These are phyloP conservation scores for Xylaria sp. DNA, from an alignment of 2,329 filamentous ascomycete species.

Conservation along the genomic window DNA sequence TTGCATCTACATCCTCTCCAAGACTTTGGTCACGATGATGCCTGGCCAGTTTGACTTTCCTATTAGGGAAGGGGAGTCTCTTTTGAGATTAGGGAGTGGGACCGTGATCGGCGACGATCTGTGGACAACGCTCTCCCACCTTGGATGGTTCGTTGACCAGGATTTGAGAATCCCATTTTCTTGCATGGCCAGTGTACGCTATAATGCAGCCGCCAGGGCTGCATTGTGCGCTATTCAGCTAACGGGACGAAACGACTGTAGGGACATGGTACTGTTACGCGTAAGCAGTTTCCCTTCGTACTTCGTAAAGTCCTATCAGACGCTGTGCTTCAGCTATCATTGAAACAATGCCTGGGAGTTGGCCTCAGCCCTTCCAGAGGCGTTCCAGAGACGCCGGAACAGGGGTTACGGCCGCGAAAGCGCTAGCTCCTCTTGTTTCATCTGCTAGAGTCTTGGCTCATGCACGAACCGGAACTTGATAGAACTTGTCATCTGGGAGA, in stretches of 20 bases:
- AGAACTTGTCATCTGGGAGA: not conserved
- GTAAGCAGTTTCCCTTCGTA: not conserved
- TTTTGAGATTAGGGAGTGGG: not conserved
- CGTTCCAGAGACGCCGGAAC: not conserved
- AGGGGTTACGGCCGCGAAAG: too few species aligned
- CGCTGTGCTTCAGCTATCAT: not conserved
- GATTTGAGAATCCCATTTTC: not conserved
- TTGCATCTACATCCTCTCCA: not conserved
- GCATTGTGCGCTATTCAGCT: too few species aligned
- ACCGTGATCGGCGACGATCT: slow-evolving; percentile 8
- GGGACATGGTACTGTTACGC: not conserved
- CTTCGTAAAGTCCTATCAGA: not conserved
- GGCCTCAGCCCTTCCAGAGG: not conserved
- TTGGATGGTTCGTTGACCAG: not conserved
- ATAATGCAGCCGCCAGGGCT: too few species aligned
- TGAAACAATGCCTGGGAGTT: not conserved
- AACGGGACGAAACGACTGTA: not conserved
- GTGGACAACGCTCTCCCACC: slow-evolving; percentile 1
- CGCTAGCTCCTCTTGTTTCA: slow-evolving; percentile 18
- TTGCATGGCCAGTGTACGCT: too few species aligned
- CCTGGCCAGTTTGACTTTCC: not conserved
- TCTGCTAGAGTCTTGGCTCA: slow-evolving; percentile 3
- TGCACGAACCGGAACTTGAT: slow-evolving; percentile 9
- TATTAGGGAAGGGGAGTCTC: slow-evolving; percentile 13
- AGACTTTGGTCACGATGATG: too few species aligned